A percentile compares a stretch with the other conserved stretches of the same genome.
Conservation (phyloP, 2,329 filamentous ascomycete species). For the Gnomoniopsis smithogilvyi region DNA sequence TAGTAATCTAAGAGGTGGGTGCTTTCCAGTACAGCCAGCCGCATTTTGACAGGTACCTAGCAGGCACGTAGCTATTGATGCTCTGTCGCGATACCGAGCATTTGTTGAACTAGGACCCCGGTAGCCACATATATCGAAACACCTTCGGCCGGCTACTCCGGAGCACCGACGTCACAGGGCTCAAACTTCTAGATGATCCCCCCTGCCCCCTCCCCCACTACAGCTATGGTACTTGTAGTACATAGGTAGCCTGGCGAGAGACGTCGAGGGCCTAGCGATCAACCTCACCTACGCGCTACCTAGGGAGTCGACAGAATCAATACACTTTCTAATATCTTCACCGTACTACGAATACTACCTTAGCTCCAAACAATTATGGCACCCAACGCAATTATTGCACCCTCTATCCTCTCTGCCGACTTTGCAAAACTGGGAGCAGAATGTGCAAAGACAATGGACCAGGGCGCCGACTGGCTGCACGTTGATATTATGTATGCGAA, state of each 20-base stretch:
- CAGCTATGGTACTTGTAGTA: not conserved
- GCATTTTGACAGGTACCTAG: too few species aligned
- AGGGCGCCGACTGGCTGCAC: constrained; percentile 90
- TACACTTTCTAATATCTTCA: not conserved
- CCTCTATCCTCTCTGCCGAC: constrained; percentile 96
- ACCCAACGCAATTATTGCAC: constrained; percentile 86
- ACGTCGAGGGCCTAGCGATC: not conserved
- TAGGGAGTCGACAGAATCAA: not conserved
- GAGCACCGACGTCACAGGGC: not conserved
- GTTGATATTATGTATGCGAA: constrained; percentile 74
- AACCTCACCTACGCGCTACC: not conserved
- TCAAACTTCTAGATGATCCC: not conserved
- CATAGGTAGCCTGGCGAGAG: too few species aligned
- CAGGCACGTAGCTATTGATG: not conserved
- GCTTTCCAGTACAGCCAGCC: not conserved
- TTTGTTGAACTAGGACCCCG: not conserved
- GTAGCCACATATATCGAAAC: not conserved
- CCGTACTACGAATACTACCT: not conserved
- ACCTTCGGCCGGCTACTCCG: not conserved
- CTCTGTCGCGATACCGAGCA: not conserved
- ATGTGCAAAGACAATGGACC: constrained; percentile 79
- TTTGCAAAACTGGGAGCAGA: constrained; percentile 85
- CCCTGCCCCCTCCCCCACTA: not conserved
- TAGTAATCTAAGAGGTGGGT: not conserved
- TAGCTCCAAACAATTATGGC: constrained; percentile 56